Conservation (phyloP, 495 filamentous ascomycete genomes). For the Bacidia gigantensis region DNA sequence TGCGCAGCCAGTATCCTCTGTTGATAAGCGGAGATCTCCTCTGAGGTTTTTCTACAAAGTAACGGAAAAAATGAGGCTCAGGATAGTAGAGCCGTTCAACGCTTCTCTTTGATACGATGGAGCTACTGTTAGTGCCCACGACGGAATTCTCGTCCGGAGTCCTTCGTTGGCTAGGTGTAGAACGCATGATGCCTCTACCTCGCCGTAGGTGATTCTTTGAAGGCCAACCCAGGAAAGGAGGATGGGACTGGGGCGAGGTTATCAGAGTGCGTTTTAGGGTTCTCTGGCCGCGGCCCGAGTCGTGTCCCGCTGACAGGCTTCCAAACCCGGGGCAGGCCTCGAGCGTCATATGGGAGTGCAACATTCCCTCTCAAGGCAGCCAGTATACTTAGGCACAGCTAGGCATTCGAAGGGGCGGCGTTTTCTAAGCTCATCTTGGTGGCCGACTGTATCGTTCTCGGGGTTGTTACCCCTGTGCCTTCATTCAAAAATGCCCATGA, state of each 20-base stretch:
- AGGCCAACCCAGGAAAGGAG: too few species aligned
- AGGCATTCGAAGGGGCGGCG: too few species aligned
- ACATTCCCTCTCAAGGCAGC: too few species aligned
- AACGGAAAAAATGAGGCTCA: constrained; percentile 68
- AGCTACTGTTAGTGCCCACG: constrained; percentile 77
- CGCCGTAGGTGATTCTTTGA: too few species aligned
- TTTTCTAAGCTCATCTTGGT: too few species aligned
- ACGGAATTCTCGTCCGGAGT: constrained; percentile 45
- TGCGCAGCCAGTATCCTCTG: constrained; percentile 72
- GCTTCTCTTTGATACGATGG: constrained; percentile 79
- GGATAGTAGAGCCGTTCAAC: constrained; percentile 73
- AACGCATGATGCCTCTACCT: background rate
- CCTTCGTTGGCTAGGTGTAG: background rate
- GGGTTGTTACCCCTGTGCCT: background rate
- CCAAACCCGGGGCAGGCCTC: too few species aligned
- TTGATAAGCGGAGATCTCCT: constrained; percentile 74
- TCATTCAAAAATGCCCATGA: constrained; percentile 53
- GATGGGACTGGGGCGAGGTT: background rate
- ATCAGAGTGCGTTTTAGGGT: background rate
- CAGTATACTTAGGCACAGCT: too few species aligned
- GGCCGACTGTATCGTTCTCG: too few species aligned
- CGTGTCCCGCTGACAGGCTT: too few species aligned
- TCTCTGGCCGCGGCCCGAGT: background rate
- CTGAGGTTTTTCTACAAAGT: constrained; percentile 74
- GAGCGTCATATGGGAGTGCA: background rate